A percentile compares a stretch with the other conserved stretches of the same genome.
Conservation (phyloP, 2,329 filamentous ascomycete species). For the Talaromyces marneffei region DNA sequence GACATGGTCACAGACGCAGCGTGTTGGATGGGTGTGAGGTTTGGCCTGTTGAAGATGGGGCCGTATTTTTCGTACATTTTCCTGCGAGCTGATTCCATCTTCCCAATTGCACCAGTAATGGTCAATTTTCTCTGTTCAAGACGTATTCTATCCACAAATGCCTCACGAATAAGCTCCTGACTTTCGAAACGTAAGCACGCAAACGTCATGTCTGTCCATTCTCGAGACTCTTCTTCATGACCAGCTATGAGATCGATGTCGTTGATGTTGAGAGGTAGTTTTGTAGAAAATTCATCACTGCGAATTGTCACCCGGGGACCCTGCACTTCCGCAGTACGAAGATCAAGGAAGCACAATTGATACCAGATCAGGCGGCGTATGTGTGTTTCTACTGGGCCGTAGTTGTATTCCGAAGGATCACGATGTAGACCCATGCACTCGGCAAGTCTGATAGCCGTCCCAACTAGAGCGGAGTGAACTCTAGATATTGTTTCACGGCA, state of each 20-base stretch:
- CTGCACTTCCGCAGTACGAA: slow-evolving; percentile 67
- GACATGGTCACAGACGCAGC: slow-evolving; percentile 61
- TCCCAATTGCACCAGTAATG: slow-evolving; percentile 59
- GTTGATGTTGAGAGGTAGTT: slow-evolving; percentile 64
- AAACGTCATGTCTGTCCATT: slow-evolving; percentile 65
- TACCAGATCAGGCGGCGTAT: slow-evolving; percentile 69
- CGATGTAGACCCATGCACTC: slow-evolving; percentile 73
- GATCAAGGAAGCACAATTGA: slow-evolving; percentile 70
- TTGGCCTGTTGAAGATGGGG: slow-evolving; percentile 53
- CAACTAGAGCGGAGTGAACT: slow-evolving; percentile 66
- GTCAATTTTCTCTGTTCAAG: slow-evolving; percentile 57
- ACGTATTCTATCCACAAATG: slow-evolving; percentile 64
- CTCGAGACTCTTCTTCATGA: slow-evolving; percentile 29
- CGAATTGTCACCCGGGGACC: slow-evolving; percentile 66
- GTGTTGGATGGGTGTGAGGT: slow-evolving; percentile 52
- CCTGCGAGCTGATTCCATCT: slow-evolving; percentile 62
- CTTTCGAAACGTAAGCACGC: slow-evolving; percentile 65
- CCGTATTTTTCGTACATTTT: slow-evolving; percentile 62
- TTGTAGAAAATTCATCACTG: slow-evolving; percentile 69
- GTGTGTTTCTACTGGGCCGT: slow-evolving; percentile 63
- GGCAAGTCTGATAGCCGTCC: slow-evolving; percentile 65
- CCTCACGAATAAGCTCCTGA: slow-evolving; percentile 64
- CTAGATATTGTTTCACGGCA: slow-evolving; percentile 67
- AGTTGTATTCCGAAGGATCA: slow-evolving; percentile 61
- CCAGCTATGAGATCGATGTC: slow-evolving; percentile 54